A percentile compares a stretch with the other conserved stretches of the same genome.
These are phyloP conservation scores for Suhomyces tanzawaensis DNA, from an alignment of 805 yeast species.

Conservation along the genomic window DNA sequence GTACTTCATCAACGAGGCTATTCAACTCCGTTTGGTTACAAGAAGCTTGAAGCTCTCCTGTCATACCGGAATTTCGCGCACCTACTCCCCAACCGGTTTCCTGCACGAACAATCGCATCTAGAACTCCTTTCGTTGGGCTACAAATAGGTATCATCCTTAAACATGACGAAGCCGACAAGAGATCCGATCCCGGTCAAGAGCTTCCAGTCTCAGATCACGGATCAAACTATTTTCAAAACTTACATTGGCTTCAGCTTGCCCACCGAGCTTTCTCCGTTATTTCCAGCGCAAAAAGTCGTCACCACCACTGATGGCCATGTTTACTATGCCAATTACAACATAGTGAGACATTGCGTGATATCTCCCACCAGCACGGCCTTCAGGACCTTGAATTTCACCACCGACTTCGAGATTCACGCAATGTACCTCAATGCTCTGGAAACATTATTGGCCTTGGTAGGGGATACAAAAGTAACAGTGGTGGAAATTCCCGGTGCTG, in stretches of 20 bases:
- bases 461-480: slow-evolving; percentile 30
- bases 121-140: too few relatives aligned
- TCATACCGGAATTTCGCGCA: too few relatives aligned
- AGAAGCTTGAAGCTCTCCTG: too few relatives aligned
- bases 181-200: background rate
- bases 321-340: slow-evolving; percentile 33
- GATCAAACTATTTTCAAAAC: slow-evolving; percentile 6
- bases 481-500: slow-evolving; percentile 5
- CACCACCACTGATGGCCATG: slow-evolving; percentile 15
- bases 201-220: slow-evolving; percentile 7
- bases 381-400: slow-evolving; percentile 18
- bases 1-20: too few relatives aligned
- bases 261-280: background rate
- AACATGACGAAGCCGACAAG: too few relatives aligned
- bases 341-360: slow-evolving; percentile 29
- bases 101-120: too few relatives aligned
- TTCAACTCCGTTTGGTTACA: too few relatives aligned
- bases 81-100: too few relatives aligned
- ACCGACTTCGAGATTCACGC: slow-evolving; percentile 26
- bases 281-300: slow-evolving; percentile 5
- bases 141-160: too few relatives aligned
- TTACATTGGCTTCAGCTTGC: background rate
- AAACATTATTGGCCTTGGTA: slow-evolving; percentile 42
- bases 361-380: slow-evolving; percentile 18
- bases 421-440: slow-evolving; percentile 38